Conservation (phyloP, 1,139 yeast species). For the Debaryomyces udenii region DNA sequence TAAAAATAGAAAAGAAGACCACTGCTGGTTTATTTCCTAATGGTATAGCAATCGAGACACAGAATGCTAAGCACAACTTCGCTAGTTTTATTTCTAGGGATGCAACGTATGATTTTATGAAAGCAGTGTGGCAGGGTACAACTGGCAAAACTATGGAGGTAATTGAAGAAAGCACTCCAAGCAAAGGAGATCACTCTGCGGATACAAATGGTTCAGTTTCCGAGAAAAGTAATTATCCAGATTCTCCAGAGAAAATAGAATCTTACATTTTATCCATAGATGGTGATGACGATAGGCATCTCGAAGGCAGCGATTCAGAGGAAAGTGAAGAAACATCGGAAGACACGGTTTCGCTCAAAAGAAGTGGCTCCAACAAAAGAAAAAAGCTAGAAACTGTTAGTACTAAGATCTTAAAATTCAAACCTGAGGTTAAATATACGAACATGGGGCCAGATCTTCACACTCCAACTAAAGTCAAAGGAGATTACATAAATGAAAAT, state of each 20-base stretch:
- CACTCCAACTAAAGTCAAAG: constrained; percentile 32
- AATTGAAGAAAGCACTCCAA: constrained; percentile 6
- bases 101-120: constrained; percentile 69
- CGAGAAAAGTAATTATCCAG: constrained; percentile 11
- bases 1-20: constrained; percentile 72
- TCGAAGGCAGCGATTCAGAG: constrained; percentile 15
- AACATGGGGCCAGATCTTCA: constrained; percentile 45
- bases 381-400: constrained; percentile 10
- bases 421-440: constrained; percentile 33
- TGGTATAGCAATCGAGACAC: constrained; percentile 78
- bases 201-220: constrained; percentile 14
- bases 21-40: constrained; percentile 93
- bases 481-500: constrained; percentile 21
- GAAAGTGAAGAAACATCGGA: constrained; percentile 11
- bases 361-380: constrained; percentile 8
- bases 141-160: constrained; percentile 27
- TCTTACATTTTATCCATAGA: constrained; percentile 40
- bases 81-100: constrained; percentile 90
- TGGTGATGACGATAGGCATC: constrained; percentile 25
- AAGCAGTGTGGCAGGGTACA: constrained; percentile 54
- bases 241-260: constrained; percentile 22
- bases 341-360: constrained; percentile 7
- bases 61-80: constrained; percentile 69
- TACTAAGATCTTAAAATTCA: constrained; percentile 29
- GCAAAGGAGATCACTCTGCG: constrained; percentile 14